Evolutionary conservation across 1,284 basidiomycete species (phyloP), one percentile per base, ranked within the genome.

Genomic region (Veloporphyrellus conicus): DNA sequence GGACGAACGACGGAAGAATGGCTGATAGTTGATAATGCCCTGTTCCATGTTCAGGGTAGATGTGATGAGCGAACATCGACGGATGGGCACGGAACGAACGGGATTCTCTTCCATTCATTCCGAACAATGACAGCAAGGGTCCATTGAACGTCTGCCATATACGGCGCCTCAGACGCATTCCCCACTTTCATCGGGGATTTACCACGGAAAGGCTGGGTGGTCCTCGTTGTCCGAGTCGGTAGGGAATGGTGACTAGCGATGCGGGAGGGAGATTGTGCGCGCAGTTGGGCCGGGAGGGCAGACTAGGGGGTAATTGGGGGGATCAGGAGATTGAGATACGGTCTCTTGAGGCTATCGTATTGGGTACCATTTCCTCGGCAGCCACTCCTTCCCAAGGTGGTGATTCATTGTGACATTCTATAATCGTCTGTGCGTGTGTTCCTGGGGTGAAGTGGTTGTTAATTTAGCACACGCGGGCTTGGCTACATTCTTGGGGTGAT

Each of bases 61-160:
- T 48, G 52, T 58, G 56, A 56, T 37, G 48, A 53, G 42, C 41
- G 47, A 59, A 50, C 39, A 29, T 32, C 33, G 32, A 46, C 8
- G 35, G 20, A 43, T 39, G 41, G 29, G 40, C 36, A 41, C 47
- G 50, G 45, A 48, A 57, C 32, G 45, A 50, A 32, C 45, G 48
- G 55, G 43, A 57, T 51, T 57, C 40, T 25, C 54, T 53, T 60
- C 45, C 46, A 55, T 58, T 60, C 55, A 45, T 47, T 47, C 33
- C 35, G 23, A 22, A 11, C 32, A 43, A 42, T 29, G 39, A 38
- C 25, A 19, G 40, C 40, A 48, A 28, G 46, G n/a, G n/a, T 33
- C 44, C 37, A 42, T 45, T 27, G 35, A 37, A 39, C 23, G 36
- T 34, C 19, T 36, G 41, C 28, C 50, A 34, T 34, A n/a, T 27